These are phyloP conservation scores for Trichocladium antarcticum DNA, from an alignment of 495 filamentous ascomycete species.

Conservation along the genomic window DNA sequence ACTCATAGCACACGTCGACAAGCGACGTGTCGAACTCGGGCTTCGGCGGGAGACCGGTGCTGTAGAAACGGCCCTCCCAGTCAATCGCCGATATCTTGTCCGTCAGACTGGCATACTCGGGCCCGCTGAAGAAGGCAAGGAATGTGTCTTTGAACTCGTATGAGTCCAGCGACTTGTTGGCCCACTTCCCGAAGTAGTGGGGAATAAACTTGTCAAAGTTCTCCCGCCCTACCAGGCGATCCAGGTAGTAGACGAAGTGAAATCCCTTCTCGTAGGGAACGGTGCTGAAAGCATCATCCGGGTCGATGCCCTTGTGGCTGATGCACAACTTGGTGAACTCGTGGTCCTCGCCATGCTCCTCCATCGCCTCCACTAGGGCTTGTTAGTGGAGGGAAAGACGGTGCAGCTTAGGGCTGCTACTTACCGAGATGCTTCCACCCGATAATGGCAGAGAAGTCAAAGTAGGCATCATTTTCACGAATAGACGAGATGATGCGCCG, in stretches of 20 bases:
- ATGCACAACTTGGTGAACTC: constrained; percentile 87
- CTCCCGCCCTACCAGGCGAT: constrained; percentile 70
- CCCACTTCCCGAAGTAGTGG: constrained; percentile 79
- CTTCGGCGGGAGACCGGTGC: constrained; percentile 76
- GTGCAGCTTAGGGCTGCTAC: no score
- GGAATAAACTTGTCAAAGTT: constrained; percentile 92
- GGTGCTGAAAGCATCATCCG: constrained; percentile 86
- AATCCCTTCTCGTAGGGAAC: constrained; percentile 66
- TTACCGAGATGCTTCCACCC: constrained; percentile 54
- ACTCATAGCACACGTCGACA: constrained; percentile 70
- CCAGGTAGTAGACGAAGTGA: constrained; percentile 63
- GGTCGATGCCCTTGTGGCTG: constrained; percentile 78
- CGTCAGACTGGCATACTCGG: constrained; percentile 51
- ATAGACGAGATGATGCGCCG: constrained; percentile 56
- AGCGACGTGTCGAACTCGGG: constrained; percentile 82
- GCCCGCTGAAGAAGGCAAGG: constrained; percentile 65
- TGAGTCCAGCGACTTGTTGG: constrained; percentile 72
- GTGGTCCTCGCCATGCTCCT: constrained; percentile 65
- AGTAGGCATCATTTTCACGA: constrained; percentile 64
- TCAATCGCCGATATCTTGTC: constrained; percentile 58
- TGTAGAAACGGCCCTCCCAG: constrained; percentile 83
- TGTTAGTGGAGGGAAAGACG: no score
- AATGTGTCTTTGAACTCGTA: constrained; percentile 86
- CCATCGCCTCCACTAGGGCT: constrained; percentile 60
- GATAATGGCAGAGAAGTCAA: constrained; percentile 89